Conservation (phyloP, 345 rosid genomes). For the Syzygium aqueum region DNA sequence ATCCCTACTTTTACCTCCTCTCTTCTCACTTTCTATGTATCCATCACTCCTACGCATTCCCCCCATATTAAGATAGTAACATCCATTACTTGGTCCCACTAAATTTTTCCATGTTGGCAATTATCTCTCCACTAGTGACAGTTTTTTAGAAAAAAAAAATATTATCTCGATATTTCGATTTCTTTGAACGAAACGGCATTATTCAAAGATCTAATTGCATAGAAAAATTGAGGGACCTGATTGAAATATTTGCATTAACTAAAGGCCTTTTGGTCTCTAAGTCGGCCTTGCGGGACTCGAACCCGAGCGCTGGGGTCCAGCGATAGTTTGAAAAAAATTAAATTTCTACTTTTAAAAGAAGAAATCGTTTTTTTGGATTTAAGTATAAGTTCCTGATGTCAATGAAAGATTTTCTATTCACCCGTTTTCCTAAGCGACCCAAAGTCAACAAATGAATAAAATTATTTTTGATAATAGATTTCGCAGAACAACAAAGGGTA, state of each 20-base stretch:
- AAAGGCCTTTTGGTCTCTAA: neutral
- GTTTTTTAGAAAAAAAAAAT: neutral
- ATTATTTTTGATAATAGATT: neutral
- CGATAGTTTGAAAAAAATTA: neutral
- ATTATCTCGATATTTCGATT: neutral
- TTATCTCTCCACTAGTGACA: neutral
- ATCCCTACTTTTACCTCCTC: neutral
- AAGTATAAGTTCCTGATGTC: fast-evolving
- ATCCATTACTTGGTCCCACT: neutral
- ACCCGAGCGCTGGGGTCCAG: fast-evolving
- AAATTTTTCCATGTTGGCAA: neutral
- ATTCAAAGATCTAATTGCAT: fast-evolving
- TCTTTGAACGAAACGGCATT: neutral
- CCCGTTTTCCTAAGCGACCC: neutral
- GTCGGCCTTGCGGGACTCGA: neutral
- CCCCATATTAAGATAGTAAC: too few species aligned
- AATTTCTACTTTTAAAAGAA: neutral
- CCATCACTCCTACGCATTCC: neutral
- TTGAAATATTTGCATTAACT: neutral
- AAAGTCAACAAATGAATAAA: neutral
- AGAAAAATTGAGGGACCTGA: neutral
- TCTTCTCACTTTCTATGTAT: neutral
- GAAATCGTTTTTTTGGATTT: neutral
- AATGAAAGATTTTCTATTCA: neutral
- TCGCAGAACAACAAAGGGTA: neutral